Evolutionary conservation across 352 stramenopile species (phyloP), one percentile per base, ranked within the genome.

Genomic region (Globisporangium radiosum): DNA sequence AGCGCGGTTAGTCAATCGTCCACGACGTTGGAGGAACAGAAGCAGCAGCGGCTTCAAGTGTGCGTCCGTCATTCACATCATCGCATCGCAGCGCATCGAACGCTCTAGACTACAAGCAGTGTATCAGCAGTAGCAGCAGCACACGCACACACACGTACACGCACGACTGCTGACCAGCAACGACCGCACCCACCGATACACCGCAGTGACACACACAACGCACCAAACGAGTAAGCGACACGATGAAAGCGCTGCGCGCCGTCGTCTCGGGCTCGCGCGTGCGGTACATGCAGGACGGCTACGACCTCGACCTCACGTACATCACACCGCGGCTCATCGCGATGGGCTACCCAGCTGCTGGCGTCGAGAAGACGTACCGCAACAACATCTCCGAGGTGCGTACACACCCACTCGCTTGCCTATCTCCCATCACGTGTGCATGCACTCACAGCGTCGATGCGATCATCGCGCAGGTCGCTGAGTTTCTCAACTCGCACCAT

Each of bases 231-330:
- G 5, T 33, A 36, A 25, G 39, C 45, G 14, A 0, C 38, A 55
- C 43, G 8, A 94, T 94, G 85, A 92, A 94, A 66, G 79, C 81
- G 47, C 71, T 94, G 52, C 81, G 85, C 52, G 80, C 82, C 19
- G 72, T 66, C 52, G 81, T 94, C 11, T 94, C 85, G 1, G 85
- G 85, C 69, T 89, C 85, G 55, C 85, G 85, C 55, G 77, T 90
- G 69, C 81, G 85, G 54, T 92, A 89, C 76, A 88, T 77, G 65
- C 76, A 92, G 61, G 80, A 92, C 59, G 85, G 85, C 1, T 92
- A 77, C 68, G 81, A 94, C 66, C 69, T 94, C 39, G 85, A 94
- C 69, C 70, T 94, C 50, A 94, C 85, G 40, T 92, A 92, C 68
- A 92, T 94, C 71, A 85, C 78, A n/a, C 70, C 70, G 36, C 75